Percentiles rank a stretch among this genome's conserved stretches.
phyloP scores from a whole-genome alignment of 352 stramenopile species.

The Pythium folliculosum region DNA sequence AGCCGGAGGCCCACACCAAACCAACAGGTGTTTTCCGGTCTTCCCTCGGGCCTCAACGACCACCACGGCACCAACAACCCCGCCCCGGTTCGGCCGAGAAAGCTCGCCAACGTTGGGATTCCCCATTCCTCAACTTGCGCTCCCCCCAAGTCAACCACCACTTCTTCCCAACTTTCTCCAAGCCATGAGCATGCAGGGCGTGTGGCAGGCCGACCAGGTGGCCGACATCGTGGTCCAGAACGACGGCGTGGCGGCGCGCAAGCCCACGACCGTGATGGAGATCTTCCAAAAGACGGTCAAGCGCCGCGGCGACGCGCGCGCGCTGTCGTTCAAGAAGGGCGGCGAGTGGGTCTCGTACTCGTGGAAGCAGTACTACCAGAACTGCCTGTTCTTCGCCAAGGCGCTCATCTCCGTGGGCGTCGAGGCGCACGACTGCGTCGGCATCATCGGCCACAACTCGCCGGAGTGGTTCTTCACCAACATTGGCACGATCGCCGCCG shows the following conservation, averaged over 20 bases:
- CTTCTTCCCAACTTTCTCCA: background rate
- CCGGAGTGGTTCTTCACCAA: conserved; percentile 87
- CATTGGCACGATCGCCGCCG: conserved; percentile 77
- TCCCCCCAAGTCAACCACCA: conserved; percentile 20
- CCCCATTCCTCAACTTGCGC: conserved; percentile 7
- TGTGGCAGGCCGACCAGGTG: conserved; percentile 34
- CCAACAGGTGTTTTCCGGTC: too few species aligned
- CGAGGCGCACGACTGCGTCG: conserved; percentile 68
- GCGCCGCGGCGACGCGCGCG: conserved; percentile 20
- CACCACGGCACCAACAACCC: background rate
- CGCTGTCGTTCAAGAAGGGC: conserved; percentile 33
- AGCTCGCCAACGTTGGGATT: background rate
- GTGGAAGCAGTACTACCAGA: conserved; percentile 80
- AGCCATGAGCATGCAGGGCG: conserved; percentile 15
- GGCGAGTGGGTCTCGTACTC: conserved; percentile 57
- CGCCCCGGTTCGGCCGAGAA: too few species aligned
- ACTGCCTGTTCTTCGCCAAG: conserved; percentile 66
- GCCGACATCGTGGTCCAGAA: conserved; percentile 34
- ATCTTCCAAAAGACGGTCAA: conserved; percentile 32
- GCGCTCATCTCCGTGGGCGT: conserved; percentile 76
- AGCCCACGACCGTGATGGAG: conserved; percentile 34
- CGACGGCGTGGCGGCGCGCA: conserved; percentile 33
- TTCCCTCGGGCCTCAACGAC: background rate
- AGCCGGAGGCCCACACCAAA: conserved; percentile 3
- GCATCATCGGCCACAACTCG: conserved; percentile 84